phyloP scores from a whole-genome alignment of 139 green algal genomes.

The Bryopsis sp. region DNA sequence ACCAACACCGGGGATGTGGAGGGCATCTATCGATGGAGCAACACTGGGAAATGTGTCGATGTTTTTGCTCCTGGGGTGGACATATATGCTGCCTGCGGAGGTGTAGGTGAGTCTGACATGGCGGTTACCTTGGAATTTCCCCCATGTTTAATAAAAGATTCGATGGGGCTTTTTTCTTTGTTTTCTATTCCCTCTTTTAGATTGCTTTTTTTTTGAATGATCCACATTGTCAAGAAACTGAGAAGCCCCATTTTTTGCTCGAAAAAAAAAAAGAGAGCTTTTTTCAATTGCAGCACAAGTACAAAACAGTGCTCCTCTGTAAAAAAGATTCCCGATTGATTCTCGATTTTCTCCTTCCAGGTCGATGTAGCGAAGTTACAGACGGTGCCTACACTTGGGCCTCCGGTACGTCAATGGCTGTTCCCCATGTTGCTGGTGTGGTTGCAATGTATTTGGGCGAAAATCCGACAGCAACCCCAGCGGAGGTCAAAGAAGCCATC shows the following conservation, averaged over 20 bases:
- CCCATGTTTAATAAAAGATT: too few relatives aligned
- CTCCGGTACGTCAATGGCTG: slow-evolving; percentile 56
- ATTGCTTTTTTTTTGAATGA: too few relatives aligned
- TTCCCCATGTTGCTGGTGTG: slow-evolving; percentile 52
- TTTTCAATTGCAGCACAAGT: too few relatives aligned
- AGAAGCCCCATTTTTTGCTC: too few relatives aligned
- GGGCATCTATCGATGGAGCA: slow-evolving; percentile 22
- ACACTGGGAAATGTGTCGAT: slow-evolving; percentile 50
- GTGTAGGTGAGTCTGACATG: slow-evolving; percentile 29
- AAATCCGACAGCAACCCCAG: slow-evolving; percentile 34
- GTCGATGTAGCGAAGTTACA: slow-evolving; percentile 39
- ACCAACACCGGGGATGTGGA: neutral
- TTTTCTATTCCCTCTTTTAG: too few relatives aligned
- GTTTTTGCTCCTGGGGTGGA: slow-evolving; percentile 57
- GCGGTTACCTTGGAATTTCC: neutral
- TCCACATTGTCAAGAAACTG: too few relatives aligned
- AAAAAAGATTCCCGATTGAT: too few relatives aligned
- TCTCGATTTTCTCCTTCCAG: too few relatives aligned
- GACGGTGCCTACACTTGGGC: slow-evolving; percentile 56
- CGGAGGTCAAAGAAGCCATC: slow-evolving; percentile 39
- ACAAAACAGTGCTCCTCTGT: too few relatives aligned
- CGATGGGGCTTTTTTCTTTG: too few relatives aligned
- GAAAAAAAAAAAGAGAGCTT: too few relatives aligned
- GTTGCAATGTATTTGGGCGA: slow-evolving; percentile 51
- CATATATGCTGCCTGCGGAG: slow-evolving; percentile 52